A percentile compares a stretch with the other conserved stretches of the same genome.
Conservation (phyloP, 345 rosid genomes). For the Rhodomyrtus tomentosa region DNA sequence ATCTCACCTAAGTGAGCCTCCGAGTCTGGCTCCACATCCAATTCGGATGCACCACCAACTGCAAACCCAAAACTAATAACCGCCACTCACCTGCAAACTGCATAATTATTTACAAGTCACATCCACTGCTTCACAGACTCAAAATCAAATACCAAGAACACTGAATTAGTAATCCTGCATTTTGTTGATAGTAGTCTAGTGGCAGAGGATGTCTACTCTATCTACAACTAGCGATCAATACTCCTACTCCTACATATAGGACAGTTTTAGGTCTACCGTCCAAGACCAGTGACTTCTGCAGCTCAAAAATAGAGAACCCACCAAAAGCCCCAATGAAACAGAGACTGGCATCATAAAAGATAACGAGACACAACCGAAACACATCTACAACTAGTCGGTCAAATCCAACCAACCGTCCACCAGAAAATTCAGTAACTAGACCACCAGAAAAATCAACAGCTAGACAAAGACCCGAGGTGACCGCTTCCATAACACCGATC, state of each 20-base stretch:
- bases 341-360: background rate
- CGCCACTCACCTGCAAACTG: constrained; percentile 10
- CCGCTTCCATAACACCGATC: background rate
- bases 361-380: background rate
- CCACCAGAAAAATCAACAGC: no score
- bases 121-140: background rate
- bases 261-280: background rate
- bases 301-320: background rate
- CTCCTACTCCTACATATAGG: background rate
- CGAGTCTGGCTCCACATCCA: constrained; percentile 23
- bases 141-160: background rate
- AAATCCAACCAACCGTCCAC: background rate
- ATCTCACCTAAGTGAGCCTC: constrained; percentile 58
- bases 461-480: background rate
- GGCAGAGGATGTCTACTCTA: background rate
- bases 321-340: background rate
- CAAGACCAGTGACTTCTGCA: background rate
- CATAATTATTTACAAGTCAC: background rate
- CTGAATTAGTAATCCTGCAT: background rate
- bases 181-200: background rate
- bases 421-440: background rate
- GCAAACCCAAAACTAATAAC: background rate
- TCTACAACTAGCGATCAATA: background rate
- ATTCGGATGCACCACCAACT: constrained; percentile 4
- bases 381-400: background rate